A percentile compares a stretch with the other conserved stretches of the same genome.
phyloP scores from a whole-genome alignment of 2,329 filamentous ascomycete species.

The Kalmusia sp. region DNA sequence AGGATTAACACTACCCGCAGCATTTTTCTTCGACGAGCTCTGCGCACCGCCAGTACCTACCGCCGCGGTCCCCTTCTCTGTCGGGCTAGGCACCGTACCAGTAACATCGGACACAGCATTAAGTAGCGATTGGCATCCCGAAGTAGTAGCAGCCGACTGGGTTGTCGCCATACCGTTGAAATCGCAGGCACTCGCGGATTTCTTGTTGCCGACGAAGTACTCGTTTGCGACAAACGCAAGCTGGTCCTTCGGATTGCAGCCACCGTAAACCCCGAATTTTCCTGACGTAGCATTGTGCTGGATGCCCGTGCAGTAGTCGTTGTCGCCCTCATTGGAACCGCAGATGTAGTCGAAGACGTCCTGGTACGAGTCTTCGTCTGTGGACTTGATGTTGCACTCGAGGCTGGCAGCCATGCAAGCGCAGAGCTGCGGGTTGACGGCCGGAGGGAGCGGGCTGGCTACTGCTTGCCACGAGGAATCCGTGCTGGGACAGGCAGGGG shows the following conservation, averaged over 20 bases:
- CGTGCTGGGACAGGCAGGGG: slow-evolving; percentile 74
- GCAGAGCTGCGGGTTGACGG: slow-evolving; percentile 80
- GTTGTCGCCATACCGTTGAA: slow-evolving; percentile 71
- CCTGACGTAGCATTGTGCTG: slow-evolving; percentile 70
- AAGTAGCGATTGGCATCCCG: slow-evolving; percentile 65
- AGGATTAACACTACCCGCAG: slow-evolving; percentile 23
- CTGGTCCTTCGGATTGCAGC: slow-evolving; percentile 75
- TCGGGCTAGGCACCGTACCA: slow-evolving; percentile 55
- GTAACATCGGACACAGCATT: slow-evolving; percentile 66
- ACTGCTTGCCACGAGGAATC: slow-evolving; percentile 72
- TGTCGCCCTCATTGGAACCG: slow-evolving; percentile 57
- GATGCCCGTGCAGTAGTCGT: slow-evolving; percentile 70
- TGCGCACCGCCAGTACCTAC: slow-evolving; percentile 19
- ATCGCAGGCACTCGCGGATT: slow-evolving; percentile 66
- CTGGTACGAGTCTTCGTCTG: slow-evolving; percentile 67
- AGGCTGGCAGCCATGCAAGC: slow-evolving; percentile 80
- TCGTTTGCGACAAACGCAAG: slow-evolving; percentile 76
- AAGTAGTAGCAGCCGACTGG: slow-evolving; percentile 56
- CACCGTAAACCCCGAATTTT: slow-evolving; percentile 76
- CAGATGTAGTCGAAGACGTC: slow-evolving; percentile 79
- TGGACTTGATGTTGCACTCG: slow-evolving; percentile 70
- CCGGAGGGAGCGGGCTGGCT: slow-evolving; percentile 75
- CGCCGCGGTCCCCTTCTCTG: slow-evolving; percentile 30
- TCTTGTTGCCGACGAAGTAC: slow-evolving; percentile 66
- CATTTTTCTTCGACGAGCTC: slow-evolving; percentile 30